Evolutionary conservation across 179 eudicot genomes (phyloP), one percentile per base, ranked within the genome.

Genomic region (Pouteria campechiana): DNA sequence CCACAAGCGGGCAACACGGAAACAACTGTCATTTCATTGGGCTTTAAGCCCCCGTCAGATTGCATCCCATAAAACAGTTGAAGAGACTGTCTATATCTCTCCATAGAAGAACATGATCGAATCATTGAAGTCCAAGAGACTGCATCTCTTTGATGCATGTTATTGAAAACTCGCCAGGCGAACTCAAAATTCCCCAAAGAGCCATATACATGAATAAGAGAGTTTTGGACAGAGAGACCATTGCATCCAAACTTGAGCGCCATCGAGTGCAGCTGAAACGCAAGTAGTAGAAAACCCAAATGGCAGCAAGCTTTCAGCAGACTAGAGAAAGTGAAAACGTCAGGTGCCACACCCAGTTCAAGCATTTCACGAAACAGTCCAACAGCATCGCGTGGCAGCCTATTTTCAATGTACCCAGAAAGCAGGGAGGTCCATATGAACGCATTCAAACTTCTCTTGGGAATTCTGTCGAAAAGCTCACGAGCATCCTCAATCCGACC

Each of bases 141-240:
- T 41, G 42, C 41, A 30, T 42, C 58, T 43, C 17, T 52, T 4
- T 3, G n/a, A 5, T 40, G 7, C 25, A 52, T 48, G 20, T 27
- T 19, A 22, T 42, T 23, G 23, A 52, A 52, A 24, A 42, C 49
- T 5, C 12, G 12, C 30, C 23, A 33, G 20, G 58, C 25, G 17
- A 25, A 14, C 43, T 33, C n/a, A n/a, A n/a, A n/a, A n/a, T n/a
- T n/a, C n/a, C n/a, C 31, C 17, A 53, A 25, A 53, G 23, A 25
- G 34, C 20, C 25, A 53, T 49, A 43, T 52, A 52, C 58, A 52
- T 52, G 5, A 41, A 33, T 41, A 52, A 41, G n/a, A 52, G 58
- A 32, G 49, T 52, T 3, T 34, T 49, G 14, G 34, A 33, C 13
- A 24, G 33, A 3, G 34, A 42, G 34, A 23, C 25, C 28, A 41